Conservation (phyloP, 352 stramenopile species). For the Aphanomyces euteiches region DNA sequence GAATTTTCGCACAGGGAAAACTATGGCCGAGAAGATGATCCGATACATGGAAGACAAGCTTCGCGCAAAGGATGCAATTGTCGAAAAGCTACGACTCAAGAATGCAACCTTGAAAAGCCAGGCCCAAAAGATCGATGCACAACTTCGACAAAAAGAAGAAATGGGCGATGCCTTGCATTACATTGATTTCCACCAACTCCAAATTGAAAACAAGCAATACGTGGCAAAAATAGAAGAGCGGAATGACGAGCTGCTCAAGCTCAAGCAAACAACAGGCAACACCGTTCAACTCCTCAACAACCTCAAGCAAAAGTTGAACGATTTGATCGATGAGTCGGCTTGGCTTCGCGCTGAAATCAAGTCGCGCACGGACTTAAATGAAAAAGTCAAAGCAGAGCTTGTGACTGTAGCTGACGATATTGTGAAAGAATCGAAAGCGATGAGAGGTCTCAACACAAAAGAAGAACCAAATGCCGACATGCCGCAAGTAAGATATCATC, state of each 20-base stretch:
- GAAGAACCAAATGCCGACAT: constrained; percentile 76
- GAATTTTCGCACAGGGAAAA: constrained; percentile 92
- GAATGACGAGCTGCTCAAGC: constrained; percentile 90
- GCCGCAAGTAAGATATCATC: constrained; percentile 50
- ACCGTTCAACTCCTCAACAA: constrained; percentile 89
- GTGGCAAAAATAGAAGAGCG: constrained; percentile 92
- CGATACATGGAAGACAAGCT: constrained; percentile 95
- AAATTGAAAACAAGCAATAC: constrained; percentile 97
- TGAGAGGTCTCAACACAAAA: constrained; percentile 60
- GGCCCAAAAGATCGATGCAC: constrained; percentile 88
- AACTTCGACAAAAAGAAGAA: constrained; percentile 92
- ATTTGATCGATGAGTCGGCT: constrained; percentile 76
- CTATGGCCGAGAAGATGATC: constrained; percentile 91
- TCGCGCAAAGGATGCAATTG: constrained; percentile 86
- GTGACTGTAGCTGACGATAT: constrained; percentile 63
- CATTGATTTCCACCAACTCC: constrained; percentile 94
- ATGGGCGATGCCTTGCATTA: constrained; percentile 94
- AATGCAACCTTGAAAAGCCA: constrained; percentile 91
- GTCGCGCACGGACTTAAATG: constrained; percentile 72
- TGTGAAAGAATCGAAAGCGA: constrained; percentile 53
- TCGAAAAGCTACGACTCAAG: constrained; percentile 93
- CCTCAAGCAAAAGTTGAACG: constrained; percentile 86
- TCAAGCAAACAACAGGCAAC: constrained; percentile 88
- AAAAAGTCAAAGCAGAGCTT: constrained; percentile 84
- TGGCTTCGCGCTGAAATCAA: constrained; percentile 82